Evolutionary conservation across 148 eudicot genomes (phyloP).

Genomic region (Arctostaphylos glauca): DNA sequence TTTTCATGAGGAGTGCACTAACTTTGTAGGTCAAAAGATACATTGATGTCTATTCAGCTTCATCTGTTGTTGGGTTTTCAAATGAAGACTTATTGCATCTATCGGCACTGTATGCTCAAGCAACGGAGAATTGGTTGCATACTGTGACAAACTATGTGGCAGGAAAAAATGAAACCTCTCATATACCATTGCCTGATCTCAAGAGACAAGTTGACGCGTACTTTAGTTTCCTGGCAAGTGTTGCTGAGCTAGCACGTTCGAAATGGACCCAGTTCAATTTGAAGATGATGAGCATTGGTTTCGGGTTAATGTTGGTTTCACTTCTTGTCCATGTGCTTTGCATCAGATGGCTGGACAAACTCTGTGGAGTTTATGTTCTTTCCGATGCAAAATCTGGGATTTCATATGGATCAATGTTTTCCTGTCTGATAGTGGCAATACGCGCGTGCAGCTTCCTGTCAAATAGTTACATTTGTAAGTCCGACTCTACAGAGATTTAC

Average conservation of each 20-base stretch:
- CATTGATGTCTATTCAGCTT: constrained; percentile 85
- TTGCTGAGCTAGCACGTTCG: constrained; percentile 87
- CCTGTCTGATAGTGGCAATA: constrained; percentile 47
- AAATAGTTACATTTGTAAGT: constrained; percentile 92
- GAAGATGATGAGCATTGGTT: constrained; percentile 68
- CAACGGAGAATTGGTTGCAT: constrained; percentile 54
- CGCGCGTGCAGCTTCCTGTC: constrained; percentile 90
- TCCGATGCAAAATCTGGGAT: constrained; percentile 29
- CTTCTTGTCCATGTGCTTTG: constrained; percentile 55
- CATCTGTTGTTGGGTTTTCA: constrained; percentile 89
- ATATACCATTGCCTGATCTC: constrained; percentile 35
- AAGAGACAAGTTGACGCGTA: constrained; percentile 65
- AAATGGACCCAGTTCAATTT: constrained; percentile 95
- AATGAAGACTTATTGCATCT: constrained; percentile 72
- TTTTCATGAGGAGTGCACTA: background rate
- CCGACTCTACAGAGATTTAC: constrained; percentile 7
- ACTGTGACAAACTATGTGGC: constrained; percentile 30
- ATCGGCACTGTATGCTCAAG: constrained; percentile 58
- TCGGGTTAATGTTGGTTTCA: constrained; percentile 57
- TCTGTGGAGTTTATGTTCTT: constrained; percentile 21
- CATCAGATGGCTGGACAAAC: constrained; percentile 49
- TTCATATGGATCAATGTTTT: constrained; percentile 44
- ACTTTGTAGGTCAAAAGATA: constrained; percentile 82
- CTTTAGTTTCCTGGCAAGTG: constrained; percentile 64
- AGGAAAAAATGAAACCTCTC: constrained; percentile 34